These are phyloP conservation scores for Immersiporthe knoxdaviesiana DNA, from an alignment of 2,329 filamentous ascomycete genomes.

Conservation along the genomic window DNA sequence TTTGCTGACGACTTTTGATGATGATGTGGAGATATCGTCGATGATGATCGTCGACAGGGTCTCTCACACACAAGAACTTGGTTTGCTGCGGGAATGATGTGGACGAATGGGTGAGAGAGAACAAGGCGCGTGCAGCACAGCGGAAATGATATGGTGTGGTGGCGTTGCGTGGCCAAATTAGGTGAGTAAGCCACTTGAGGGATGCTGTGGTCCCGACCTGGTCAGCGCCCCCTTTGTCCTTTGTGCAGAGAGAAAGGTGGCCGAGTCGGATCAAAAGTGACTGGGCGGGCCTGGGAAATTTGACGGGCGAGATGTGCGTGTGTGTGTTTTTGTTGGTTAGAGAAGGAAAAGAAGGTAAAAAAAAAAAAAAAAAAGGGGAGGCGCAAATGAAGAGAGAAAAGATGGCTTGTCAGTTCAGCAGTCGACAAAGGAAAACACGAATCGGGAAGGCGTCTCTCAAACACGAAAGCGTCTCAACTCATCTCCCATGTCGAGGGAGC, in stretches of 20 bases:
- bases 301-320: not conserved
- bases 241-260: not conserved
- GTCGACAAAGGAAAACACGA: not conserved
- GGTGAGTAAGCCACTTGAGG: not conserved
- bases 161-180: not conserved
- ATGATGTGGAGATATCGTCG: not conserved
- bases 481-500: conserved; percentile 3
- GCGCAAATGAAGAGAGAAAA: not conserved
- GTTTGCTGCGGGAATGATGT: not conserved
- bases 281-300: not conserved
- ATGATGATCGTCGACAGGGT: not conserved
- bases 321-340: no score
- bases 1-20: not conserved
- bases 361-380: not conserved
- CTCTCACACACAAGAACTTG: not conserved
- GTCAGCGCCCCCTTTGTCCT: not conserved
- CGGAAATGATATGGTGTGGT: not conserved
- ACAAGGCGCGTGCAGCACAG: not conserved
- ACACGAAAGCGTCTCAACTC: conserved; percentile 18
- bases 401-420: not conserved
- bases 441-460: conserved; percentile 2
- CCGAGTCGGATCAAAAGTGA: not conserved
- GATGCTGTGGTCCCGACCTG: not conserved
- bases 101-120: not conserved
- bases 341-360: not conserved